Percentiles rank a stretch among this genome's conserved stretches.
These are phyloP conservation scores for Trypanosoma melophagium DNA, from an alignment of 208 protist species.

Conservation along the genomic window DNA sequence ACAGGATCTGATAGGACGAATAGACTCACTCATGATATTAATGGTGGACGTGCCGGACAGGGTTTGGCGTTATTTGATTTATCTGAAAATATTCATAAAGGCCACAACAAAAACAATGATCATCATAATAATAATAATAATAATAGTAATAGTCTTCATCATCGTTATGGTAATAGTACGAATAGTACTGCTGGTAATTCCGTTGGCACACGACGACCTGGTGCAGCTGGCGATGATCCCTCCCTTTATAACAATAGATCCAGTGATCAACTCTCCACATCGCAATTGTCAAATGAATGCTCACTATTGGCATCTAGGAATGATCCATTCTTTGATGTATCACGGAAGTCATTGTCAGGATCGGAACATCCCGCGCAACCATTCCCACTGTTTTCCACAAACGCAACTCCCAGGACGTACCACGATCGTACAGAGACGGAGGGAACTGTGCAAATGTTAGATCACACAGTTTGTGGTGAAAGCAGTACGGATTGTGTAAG, in stretches of 20 bases:
- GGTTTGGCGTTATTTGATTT: neutral
- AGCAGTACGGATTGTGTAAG: neutral
- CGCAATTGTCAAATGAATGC: neutral
- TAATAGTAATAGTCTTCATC: neutral
- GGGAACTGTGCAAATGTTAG: neutral
- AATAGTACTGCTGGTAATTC: too few relatives aligned
- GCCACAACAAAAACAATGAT: neutral
- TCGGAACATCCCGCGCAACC: neutral
- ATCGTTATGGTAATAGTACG: neutral
- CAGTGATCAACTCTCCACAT: neutral
- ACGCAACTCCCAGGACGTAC: neutral
- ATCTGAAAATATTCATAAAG: neutral
- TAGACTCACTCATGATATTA: neutral
- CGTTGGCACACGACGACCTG: too few relatives aligned
- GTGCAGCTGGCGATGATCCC: too few relatives aligned
- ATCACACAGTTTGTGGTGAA: neutral
- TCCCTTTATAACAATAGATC: conserved; percentile 6
- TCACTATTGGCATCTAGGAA: neutral
- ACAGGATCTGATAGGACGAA: neutral
- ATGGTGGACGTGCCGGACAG: neutral
- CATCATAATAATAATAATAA: too few relatives aligned
- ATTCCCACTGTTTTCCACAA: neutral
- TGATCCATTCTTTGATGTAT: too few relatives aligned
- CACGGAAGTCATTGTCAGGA: neutral
- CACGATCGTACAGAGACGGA: neutral